Conservation (phyloP, 768 basidiomycete genomes). For the Cystobasidium onofrii region DNA sequence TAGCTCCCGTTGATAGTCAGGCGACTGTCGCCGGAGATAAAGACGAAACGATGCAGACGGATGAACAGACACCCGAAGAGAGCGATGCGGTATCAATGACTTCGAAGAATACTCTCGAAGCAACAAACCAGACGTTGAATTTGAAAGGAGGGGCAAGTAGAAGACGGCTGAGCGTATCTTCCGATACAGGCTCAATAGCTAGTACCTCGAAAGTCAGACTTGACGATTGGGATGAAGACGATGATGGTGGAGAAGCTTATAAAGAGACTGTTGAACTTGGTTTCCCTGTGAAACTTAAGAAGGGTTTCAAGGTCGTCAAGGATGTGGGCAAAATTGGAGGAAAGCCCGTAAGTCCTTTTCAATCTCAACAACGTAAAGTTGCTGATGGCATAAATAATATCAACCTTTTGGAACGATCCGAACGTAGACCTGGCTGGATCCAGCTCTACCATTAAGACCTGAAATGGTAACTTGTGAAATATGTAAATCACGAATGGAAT, state of each 20-base stretch:
- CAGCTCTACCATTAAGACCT: slow-evolving; percentile 26
- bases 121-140: background rate
- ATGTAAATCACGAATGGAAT: slow-evolving; percentile 33
- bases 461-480: slow-evolving; percentile 30
- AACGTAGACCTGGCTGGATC: slow-evolving; percentile 37
- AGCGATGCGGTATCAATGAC: background rate
- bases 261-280: slow-evolving; percentile 49
- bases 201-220: background rate
- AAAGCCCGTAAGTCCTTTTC: background rate
- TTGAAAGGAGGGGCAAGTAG: slow-evolving; percentile 9
- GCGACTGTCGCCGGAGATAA: background rate
- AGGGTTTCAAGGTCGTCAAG: slow-evolving; percentile 37
- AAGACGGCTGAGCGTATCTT: slow-evolving; percentile 13
- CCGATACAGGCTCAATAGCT: slow-evolving; percentile 19
- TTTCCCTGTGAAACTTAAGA: slow-evolving; percentile 50
- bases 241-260: slow-evolving; percentile 51
- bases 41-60: background rate
- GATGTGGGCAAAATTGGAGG: slow-evolving; percentile 40
- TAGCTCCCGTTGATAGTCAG: background rate
- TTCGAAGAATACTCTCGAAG: background rate
- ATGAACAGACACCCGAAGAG: background rate
- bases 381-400: too few relatives aligned
- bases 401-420: too few relatives aligned
- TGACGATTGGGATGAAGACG: slow-evolving; percentile 5
- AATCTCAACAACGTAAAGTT: too few relatives aligned